Evolutionary conservation across 2,329 filamentous ascomycete genomes (phyloP), one percentile per base, ranked within the genome.

Genomic region (Cryoendolithus antarcticus): DNA sequence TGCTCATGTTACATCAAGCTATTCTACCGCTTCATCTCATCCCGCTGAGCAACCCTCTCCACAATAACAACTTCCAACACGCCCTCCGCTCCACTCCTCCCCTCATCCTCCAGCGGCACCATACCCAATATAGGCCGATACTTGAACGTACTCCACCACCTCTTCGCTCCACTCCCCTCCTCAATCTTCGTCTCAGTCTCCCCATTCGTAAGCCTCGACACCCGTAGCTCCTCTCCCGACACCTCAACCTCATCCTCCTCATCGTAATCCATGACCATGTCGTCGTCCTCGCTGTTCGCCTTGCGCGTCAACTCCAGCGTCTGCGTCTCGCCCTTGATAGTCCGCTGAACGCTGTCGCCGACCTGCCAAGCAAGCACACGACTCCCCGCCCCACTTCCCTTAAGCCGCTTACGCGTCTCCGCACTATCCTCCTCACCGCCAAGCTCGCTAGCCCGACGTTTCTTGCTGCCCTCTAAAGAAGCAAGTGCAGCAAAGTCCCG

Each of bases 71-170:
- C 82, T 62, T 98, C 91, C 4, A 82, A 62, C 8, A 65, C 60
- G 49, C 60, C 52, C 24, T 51, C 51, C 15, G 5, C 15, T 11
- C 47, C 52, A 19, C 15, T 19, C 21, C 46, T 54, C 15, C 52
- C 54, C 71, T 60, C 32, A 31, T 55, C 51, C 13, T 63, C 66
- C 27, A 81, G 61, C 11, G 74, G 70, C 12, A 77, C 69, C 33
- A 81, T 71, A 4, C 88, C 91, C 44, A 98, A 68, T 50, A 98
- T 86, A n/a, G 88, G 84, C 42, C 88, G 74, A 62, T 96, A 98
- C 62, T 93, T 93, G 69, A 82, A 86, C 4, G 88, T 93, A 57
- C 80, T 76, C 85, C 86, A 96, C 64, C 67, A 74, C 5, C 49
- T 50, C 37, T 57, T 52, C 39, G 49, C 37, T 43, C 44, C 19